Conservation (phyloP, 1,139 yeast species). For the Pichia sp. region DNA sequence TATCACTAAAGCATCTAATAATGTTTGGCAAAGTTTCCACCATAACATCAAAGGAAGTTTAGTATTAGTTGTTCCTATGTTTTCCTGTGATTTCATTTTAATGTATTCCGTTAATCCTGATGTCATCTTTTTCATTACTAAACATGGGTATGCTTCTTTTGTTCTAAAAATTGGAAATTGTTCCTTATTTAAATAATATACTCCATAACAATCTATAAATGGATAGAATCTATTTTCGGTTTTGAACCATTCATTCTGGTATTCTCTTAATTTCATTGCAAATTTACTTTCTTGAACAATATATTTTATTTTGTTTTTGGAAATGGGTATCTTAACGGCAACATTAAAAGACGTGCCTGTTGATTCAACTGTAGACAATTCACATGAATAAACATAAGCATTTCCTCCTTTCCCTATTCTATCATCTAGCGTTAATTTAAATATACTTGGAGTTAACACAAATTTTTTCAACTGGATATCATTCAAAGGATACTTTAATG, state of each 20-base stretch:
- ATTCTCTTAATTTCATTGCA: conserved; percentile 21
- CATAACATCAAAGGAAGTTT: conserved; percentile 26
- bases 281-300: conserved; percentile 31
- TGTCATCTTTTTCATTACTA: conserved; percentile 28
- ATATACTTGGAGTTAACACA: conserved; percentile 19
- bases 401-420: conserved; percentile 30
- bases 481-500: conserved; percentile 15
- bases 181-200: conserved; percentile 22
- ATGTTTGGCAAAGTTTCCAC: conserved; percentile 29
- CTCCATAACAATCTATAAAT: conserved; percentile 30
- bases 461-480: conserved; percentile 16
- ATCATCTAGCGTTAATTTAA: conserved; percentile 17
- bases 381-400: conserved; percentile 27
- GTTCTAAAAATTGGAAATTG: conserved; percentile 23
- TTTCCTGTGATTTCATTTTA: conserved; percentile 1
- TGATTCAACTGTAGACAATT: conserved; percentile 14
- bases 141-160: conserved; percentile 29
- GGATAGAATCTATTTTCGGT: conserved; percentile 23
- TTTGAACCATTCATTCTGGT: conserved; percentile 17
- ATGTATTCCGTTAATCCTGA: conserved; percentile 25
- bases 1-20: conserved; percentile 25
- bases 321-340: conserved; percentile 33
- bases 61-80: conserved; percentile 10
- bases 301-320: conserved; percentile 24
- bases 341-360: conserved; percentile 13